A percentile compares a stretch with the other conserved stretches of the same genome.
These are phyloP conservation scores for Colletotrichum magnum DNA, from an alignment of 2,329 filamentous ascomycete species.

Conservation along the genomic window DNA sequence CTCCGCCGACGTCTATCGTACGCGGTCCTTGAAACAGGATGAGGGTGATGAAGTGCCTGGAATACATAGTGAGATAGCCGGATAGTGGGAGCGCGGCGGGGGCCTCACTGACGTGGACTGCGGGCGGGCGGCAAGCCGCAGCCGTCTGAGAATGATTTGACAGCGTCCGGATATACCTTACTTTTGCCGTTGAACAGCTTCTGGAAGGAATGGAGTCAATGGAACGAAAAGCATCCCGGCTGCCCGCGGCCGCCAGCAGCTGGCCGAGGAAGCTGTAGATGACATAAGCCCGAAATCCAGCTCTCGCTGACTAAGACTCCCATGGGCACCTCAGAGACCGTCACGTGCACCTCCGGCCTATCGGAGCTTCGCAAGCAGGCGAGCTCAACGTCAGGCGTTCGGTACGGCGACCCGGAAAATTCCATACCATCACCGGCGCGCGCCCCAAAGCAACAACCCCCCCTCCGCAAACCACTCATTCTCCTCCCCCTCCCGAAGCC, in stretches of 20 bases:
- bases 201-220: slow-evolving; percentile 1
- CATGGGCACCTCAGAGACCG: too few relatives aligned
- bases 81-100: not conserved
- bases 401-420: slow-evolving; percentile 38
- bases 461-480: slow-evolving; percentile 28
- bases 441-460: slow-evolving; percentile 19
- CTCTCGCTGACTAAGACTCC: slow-evolving; percentile 1
- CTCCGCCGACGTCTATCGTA: slow-evolving; percentile 9
- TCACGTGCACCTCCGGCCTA: slow-evolving; percentile 39
- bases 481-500: slow-evolving; percentile 24
- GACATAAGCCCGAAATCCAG: not conserved
- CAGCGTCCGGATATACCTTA: not conserved
- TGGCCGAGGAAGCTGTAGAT: too few relatives aligned
- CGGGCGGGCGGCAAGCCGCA: not conserved
- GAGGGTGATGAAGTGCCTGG: slow-evolving; percentile 26
- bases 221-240: not conserved
- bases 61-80: not conserved
- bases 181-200: slow-evolving; percentile 13
- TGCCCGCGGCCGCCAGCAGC: too few relatives aligned
- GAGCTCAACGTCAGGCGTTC: slow-evolving; percentile 36
- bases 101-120: slow-evolving; percentile 11
- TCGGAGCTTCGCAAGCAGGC: slow-evolving; percentile 34
- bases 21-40: slow-evolving; percentile 34
- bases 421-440: slow-evolving; percentile 41
- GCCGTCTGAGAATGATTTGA: slow-evolving; percentile 19